Conservation (phyloP, 768 basidiomycete genomes). For the Mycena olivaceomarginata region DNA sequence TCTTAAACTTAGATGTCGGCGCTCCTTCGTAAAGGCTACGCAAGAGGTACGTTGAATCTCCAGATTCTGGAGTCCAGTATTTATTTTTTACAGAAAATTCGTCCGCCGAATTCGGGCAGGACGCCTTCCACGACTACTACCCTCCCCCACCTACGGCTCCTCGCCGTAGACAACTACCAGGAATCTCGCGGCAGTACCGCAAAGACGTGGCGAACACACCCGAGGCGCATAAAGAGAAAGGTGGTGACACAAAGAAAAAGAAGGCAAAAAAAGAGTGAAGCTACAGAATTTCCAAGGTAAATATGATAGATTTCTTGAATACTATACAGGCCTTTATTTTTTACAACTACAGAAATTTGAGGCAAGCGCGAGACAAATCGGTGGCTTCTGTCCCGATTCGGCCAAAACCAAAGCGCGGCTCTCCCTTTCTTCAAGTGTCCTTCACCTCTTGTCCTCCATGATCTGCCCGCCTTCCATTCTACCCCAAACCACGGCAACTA, state of each 20-base stretch:
- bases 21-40: too few species aligned
- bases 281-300: background rate
- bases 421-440: background rate
- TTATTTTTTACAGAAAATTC: too few species aligned
- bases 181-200: conserved; percentile 1
- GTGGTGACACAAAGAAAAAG: background rate
- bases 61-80: too few species aligned
- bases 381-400: background rate
- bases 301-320: background rate
- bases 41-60: too few species aligned
- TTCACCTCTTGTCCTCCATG: too few species aligned
- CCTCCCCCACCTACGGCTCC: background rate
- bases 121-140: background rate
- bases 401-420: background rate
- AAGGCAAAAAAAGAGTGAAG: background rate
- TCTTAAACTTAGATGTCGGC: too few species aligned
- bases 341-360: background rate
- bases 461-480: background rate
- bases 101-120: background rate
- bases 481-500: background rate
- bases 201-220: background rate
- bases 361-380: background rate
- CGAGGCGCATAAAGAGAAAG: background rate
- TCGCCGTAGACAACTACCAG: background rate
- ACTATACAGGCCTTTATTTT: background rate